phyloP scores from a whole-genome alignment of 306 rosid species.

The Astragalus glycyphyllos region DNA sequence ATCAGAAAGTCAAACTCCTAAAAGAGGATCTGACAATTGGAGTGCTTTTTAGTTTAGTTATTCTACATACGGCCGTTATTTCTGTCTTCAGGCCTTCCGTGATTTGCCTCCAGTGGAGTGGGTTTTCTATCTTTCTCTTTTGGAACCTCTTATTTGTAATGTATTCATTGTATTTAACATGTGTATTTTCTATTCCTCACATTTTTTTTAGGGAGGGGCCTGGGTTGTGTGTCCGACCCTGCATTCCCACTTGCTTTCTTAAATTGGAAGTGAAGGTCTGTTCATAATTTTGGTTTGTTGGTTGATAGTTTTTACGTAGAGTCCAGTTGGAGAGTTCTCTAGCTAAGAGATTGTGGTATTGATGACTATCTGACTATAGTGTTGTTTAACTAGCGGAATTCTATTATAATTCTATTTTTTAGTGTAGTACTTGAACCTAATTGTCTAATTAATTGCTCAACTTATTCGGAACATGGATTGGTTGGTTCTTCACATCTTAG shows the following conservation, averaged over 20 bases:
- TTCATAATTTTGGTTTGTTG: slow-evolving; percentile 42
- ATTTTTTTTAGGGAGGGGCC: slow-evolving; percentile 27
- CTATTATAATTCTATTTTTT: slow-evolving; percentile 22
- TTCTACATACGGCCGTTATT: slow-evolving; percentile 29
- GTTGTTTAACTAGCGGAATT: slow-evolving; percentile 35
- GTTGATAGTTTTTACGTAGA: slow-evolving; percentile 28
- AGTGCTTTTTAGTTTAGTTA: slow-evolving; percentile 73
- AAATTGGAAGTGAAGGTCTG: slow-evolving; percentile 40
- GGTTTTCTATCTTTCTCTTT: slow-evolving; percentile 50
- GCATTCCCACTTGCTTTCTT: slow-evolving; percentile 26
- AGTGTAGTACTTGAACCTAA: slow-evolving; percentile 13
- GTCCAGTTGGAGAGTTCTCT: slow-evolving; percentile 31
- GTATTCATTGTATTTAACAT: slow-evolving; percentile 61
- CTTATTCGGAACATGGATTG: slow-evolving; percentile 9
- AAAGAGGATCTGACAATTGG: slow-evolving; percentile 77
- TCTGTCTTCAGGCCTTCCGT: slow-evolving; percentile 45
- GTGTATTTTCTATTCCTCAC: slow-evolving; percentile 53
- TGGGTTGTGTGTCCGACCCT: slow-evolving; percentile 32
- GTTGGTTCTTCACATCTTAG: neutral
- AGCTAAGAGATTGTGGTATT: slow-evolving; percentile 28
- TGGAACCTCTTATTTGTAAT: slow-evolving; percentile 59
- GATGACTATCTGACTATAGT: slow-evolving; percentile 28
- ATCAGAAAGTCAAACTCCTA: slow-evolving; percentile 74
- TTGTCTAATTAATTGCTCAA: slow-evolving; percentile 2
- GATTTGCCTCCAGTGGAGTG: slow-evolving; percentile 51